Conservation (phyloP, 345 rosid genomes). For the Angophora floribunda region DNA sequence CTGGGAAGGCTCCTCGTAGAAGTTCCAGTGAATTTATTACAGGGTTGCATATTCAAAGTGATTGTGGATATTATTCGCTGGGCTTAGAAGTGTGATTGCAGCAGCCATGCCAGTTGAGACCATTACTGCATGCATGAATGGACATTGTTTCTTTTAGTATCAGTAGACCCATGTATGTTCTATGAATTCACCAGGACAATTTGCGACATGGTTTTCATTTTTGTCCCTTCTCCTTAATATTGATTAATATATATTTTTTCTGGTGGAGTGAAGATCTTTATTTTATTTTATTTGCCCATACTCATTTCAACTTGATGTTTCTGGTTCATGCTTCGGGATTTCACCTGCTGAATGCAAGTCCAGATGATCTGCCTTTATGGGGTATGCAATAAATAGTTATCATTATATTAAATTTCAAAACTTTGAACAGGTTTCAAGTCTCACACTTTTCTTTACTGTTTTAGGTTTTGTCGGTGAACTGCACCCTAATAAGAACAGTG, state of each 20-base stretch:
- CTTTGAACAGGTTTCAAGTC: neutral
- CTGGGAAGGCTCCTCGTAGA: neutral
- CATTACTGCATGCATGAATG: neutral
- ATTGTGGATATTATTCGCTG: neutral
- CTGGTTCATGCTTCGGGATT: conserved; percentile 3
- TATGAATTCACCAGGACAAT: neutral
- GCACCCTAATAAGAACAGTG: conserved; percentile 73
- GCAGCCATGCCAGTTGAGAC: neutral
- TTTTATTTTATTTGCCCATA: neutral
- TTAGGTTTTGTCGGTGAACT: conserved; percentile 84
- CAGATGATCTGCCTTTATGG: conserved; percentile 95
- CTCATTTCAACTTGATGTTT: conserved; percentile 1
- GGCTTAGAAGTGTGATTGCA: neutral
- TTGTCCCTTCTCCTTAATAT: neutral
- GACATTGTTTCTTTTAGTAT: neutral
- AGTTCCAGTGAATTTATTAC: neutral
- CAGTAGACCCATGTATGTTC: neutral
- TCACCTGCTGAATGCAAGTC: conserved; percentile 18
- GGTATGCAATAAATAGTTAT: conserved; percentile 36
- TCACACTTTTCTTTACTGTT: neutral
- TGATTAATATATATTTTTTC: neutral
- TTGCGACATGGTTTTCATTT: neutral
- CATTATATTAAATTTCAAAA: neutral
- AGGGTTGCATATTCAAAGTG: neutral
- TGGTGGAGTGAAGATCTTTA: neutral